Conservation (phyloP, 1,139 yeast genomes). For the Wickerhamomyces sp. region DNA sequence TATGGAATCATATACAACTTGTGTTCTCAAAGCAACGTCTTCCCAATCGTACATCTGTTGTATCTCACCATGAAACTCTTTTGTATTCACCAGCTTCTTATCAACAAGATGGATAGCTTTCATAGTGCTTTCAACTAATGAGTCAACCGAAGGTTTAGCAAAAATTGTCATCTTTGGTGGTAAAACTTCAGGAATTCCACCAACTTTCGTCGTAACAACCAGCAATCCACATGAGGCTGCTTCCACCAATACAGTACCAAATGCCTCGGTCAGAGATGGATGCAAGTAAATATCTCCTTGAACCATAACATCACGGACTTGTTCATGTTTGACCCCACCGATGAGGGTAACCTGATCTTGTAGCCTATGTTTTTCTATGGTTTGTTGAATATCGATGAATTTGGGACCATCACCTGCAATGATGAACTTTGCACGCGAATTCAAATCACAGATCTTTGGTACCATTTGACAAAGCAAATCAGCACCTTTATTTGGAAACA, state of each 20-base stretch:
- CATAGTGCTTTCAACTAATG: conserved; percentile 64
- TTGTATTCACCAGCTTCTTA: conserved; percentile 60
- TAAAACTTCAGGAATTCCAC: conserved; percentile 95
- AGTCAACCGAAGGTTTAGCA: conserved; percentile 82
- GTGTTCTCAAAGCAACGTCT: conserved; percentile 84
- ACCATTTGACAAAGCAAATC: conserved; percentile 81
- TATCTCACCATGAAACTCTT: conserved; percentile 72
- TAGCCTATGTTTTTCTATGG: conserved; percentile 80
- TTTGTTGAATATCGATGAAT: conserved; percentile 88
- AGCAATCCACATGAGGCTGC: conserved; percentile 95
- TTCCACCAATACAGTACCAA: conserved; percentile 95
- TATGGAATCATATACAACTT: conserved; percentile 65
- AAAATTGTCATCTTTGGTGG: conserved; percentile 93
- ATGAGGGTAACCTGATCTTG: conserved; percentile 84
- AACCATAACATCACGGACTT: conserved; percentile 88
- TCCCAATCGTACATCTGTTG: conserved; percentile 88
- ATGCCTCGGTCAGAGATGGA: conserved; percentile 94
- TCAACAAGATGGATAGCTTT: conserved; percentile 58
- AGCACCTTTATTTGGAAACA: conserved; percentile 96
- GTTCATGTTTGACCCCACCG: conserved; percentile 89
- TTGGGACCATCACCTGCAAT: conserved; percentile 98
- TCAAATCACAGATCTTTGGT: conserved; percentile 69
- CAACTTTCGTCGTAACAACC: conserved; percentile 94
- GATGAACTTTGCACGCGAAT: conserved; percentile 66
- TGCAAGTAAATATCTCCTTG: conserved; percentile 92